A percentile compares a stretch with the other conserved stretches of the same genome.
These are phyloP conservation scores for Mortierella sp. DNA, from an alignment of 371 early-diverging fungal genomes.

Conservation along the genomic window DNA sequence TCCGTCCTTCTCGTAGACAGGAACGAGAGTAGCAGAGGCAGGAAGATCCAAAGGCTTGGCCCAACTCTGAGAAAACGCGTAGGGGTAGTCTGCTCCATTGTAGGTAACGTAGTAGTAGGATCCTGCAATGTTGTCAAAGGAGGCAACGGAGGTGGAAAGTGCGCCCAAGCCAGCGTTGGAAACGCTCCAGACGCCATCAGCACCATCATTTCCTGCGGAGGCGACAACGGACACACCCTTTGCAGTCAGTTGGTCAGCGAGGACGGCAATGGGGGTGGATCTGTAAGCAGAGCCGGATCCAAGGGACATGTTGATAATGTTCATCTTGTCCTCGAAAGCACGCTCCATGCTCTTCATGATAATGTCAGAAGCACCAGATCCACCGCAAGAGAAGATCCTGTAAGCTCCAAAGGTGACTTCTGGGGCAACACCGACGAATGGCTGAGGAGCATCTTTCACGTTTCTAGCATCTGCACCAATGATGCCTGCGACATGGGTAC, in stretches of 20 bases:
- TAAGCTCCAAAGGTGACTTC: conserved; percentile 71
- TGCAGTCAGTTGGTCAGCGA: conserved; percentile 53
- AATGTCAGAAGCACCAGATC: conserved; percentile 59
- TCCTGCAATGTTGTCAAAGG: conserved; percentile 27
- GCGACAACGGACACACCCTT: conserved; percentile 60
- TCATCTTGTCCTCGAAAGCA: conserved; percentile 64
- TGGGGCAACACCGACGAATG: conserved; percentile 71
- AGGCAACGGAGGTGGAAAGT: conserved; percentile 24
- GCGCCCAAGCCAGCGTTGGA: conserved; percentile 30
- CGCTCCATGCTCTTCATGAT: conserved; percentile 64
- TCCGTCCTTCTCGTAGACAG: conserved; percentile 62
- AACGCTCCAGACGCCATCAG: conserved; percentile 55
- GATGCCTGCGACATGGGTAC: conserved; percentile 66
- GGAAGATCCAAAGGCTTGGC: conserved; percentile 69
- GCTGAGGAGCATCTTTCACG: conserved; percentile 31
- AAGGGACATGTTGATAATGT: conserved; percentile 71
- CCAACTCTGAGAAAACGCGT: conserved; percentile 20
- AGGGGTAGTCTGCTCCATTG: conserved; percentile 18
- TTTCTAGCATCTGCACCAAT: conserved; percentile 58
- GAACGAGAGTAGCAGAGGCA: conserved; percentile 25
- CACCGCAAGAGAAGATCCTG: conserved; percentile 72
- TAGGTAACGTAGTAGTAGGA: conserved; percentile 23
- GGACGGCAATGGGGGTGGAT: conserved; percentile 56
- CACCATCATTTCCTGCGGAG: conserved; percentile 81
- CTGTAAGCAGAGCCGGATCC: conserved; percentile 61